A percentile compares a stretch with the other conserved stretches of the same genome.
Conservation (phyloP, 148 eudicot genomes). For the Rhododendron ferrugineum region DNA sequence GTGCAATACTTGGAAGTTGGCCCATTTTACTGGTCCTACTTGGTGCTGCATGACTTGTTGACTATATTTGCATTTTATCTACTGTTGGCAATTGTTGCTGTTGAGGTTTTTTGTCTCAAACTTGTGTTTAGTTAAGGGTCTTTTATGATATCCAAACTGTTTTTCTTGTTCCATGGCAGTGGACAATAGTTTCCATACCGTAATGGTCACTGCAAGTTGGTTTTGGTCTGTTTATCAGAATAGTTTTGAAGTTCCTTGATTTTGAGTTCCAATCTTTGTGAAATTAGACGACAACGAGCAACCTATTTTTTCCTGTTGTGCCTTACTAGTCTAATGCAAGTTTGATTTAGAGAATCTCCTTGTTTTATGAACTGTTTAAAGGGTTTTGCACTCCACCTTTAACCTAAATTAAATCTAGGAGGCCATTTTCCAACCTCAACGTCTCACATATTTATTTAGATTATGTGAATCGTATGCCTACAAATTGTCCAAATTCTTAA, state of each 20-base stretch:
- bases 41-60: background rate
- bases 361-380: background rate
- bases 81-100: background rate
- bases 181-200: background rate
- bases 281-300: background rate
- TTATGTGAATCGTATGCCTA: background rate
- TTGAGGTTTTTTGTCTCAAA: background rate
- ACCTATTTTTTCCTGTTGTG: background rate
- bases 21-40: background rate
- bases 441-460: background rate
- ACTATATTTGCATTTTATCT: background rate
- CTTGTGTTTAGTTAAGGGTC: background rate
- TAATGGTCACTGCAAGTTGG: background rate
- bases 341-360: background rate
- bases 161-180: background rate
- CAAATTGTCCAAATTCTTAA: constrained; percentile 1
- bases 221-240: background rate
- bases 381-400: background rate
- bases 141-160: background rate
- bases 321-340: background rate
- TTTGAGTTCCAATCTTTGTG: background rate
- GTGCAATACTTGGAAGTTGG: constrained; percentile 7
- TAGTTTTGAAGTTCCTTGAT: background rate
- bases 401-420: background rate
- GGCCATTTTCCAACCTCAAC: background rate